Conservation (phyloP, 768 basidiomycete species). For the Agrocybe pediades region DNA sequence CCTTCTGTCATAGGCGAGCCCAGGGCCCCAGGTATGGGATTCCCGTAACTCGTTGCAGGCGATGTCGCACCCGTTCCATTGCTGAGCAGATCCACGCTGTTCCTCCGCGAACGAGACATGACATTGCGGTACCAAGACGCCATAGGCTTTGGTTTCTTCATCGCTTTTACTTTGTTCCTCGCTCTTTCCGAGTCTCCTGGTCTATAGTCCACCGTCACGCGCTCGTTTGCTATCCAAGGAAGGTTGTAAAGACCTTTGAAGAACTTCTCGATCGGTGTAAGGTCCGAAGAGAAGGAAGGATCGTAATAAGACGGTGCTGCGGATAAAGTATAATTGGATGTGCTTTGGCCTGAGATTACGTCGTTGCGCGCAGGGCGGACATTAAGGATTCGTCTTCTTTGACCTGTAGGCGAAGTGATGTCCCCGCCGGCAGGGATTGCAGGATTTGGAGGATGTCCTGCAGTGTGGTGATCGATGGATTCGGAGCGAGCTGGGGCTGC, state of each 20-base stretch:
- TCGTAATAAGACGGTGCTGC: conserved; percentile 30
- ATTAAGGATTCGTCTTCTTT: neutral
- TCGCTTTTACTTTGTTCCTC: conserved; percentile 21
- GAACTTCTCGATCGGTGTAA: conserved; percentile 45
- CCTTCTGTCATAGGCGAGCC: conserved; percentile 18
- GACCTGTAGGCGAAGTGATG: neutral
- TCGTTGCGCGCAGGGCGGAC: neutral
- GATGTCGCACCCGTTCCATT: conserved; percentile 9
- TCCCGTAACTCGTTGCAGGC: conserved; percentile 11
- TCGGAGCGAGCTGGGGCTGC: conserved; percentile 11
- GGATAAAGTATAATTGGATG: conserved; percentile 28
- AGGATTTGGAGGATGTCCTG: too few species aligned
- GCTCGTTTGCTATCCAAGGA: conserved; percentile 45
- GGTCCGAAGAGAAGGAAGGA: conserved; percentile 36
- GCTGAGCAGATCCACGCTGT: conserved; percentile 17
- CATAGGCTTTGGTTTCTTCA: conserved; percentile 21
- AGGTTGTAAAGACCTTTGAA: conserved; percentile 39
- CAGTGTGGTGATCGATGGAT: neutral
- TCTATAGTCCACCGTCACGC: conserved; percentile 47
- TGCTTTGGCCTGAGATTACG: conserved; percentile 20
- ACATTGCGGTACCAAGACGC: conserved; percentile 28
- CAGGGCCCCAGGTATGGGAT: conserved; percentile 16
- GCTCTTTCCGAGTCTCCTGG: conserved; percentile 33
- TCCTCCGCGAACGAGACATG: conserved; percentile 21
- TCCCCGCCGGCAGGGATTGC: neutral